These are phyloP conservation scores for Effrenium voratum DNA, from an alignment of 73 alveolate genomes.

Conservation along the genomic window DNA sequence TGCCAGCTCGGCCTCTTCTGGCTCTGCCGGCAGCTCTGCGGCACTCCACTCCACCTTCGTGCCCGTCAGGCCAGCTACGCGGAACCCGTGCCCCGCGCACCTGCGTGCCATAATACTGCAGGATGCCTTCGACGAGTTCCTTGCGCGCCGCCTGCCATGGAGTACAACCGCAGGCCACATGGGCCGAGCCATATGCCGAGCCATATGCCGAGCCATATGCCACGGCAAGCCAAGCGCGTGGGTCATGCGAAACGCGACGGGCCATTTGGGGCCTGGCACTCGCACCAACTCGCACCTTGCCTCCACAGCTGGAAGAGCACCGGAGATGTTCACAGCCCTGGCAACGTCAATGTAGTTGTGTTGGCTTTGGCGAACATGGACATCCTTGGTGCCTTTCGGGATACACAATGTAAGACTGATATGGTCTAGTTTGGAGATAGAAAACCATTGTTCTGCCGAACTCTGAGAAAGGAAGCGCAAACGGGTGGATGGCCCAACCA, in stretches of 20 bases:
- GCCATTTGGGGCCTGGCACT: neutral
- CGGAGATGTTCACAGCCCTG: slow-evolving; percentile 75
- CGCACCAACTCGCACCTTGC: neutral
- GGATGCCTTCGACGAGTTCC: slow-evolving; percentile 77
- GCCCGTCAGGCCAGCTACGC: neutral
- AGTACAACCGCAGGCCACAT: neutral
- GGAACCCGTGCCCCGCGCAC: neutral
- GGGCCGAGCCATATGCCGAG: too few species aligned
- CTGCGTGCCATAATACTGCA: slow-evolving; percentile 87
- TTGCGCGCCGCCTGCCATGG: slow-evolving; percentile 45
- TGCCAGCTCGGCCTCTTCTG: slow-evolving; percentile 53
- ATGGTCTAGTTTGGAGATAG: neutral
- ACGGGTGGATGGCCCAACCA: neutral
- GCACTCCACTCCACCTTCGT: slow-evolving; percentile 87
- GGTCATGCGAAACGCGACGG: neutral
- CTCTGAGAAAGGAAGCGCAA: neutral
- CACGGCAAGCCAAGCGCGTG: neutral
- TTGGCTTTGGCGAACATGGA: neutral
- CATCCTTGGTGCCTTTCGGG: neutral
- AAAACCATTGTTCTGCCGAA: too few species aligned
- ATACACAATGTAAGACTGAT: neutral
- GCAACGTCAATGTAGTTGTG: too few species aligned
- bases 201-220: too few species aligned
- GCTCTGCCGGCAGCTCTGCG: slow-evolving; percentile 74
- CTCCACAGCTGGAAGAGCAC: slow-evolving; percentile 64